Evolutionary conservation across 179 eudicot species (phyloP).

Genomic region (Beta corolliflora): DNA sequence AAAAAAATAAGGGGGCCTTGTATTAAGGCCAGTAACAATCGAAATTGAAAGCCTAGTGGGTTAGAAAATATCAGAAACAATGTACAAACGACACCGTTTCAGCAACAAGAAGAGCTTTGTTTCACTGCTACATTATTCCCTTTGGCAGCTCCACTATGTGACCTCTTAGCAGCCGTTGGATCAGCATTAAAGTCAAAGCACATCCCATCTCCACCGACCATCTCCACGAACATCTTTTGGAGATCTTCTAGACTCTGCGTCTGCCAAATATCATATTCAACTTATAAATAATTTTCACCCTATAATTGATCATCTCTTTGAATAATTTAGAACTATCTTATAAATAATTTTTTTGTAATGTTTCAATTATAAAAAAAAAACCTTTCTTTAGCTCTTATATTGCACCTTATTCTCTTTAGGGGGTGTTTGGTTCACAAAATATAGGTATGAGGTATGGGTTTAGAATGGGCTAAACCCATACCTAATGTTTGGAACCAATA

Average conservation of each 20-base stretch:
- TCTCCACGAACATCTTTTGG: constrained; percentile 78
- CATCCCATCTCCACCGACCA: constrained; percentile 75
- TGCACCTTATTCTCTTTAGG: too few relatives aligned
- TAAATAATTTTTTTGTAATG: too few relatives aligned
- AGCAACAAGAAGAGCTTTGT: constrained; percentile 35
- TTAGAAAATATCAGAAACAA: background rate
- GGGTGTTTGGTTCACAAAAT: too few relatives aligned
- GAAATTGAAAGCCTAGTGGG: too few relatives aligned
- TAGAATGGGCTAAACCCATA: too few relatives aligned
- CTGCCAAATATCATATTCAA: constrained; percentile 33
- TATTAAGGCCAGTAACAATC: too few relatives aligned
- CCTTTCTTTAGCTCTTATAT: too few relatives aligned
- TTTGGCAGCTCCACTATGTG: constrained; percentile 36
- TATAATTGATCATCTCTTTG: too few relatives aligned
- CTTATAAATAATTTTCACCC: background rate
- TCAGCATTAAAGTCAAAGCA: constrained; percentile 34
- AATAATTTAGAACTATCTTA: too few relatives aligned
- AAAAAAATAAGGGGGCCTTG: background rate
- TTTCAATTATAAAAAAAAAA: too few relatives aligned
- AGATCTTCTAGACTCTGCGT: constrained; percentile 80
- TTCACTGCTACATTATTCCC: constrained; percentile 24
- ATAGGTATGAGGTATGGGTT: too few relatives aligned
- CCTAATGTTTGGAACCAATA: too few relatives aligned
- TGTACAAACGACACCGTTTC: constrained; percentile 12
- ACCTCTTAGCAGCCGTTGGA: constrained; percentile 50